phyloP scores from a whole-genome alignment of 352 stramenopile species.

The Phytopythium vexans region DNA sequence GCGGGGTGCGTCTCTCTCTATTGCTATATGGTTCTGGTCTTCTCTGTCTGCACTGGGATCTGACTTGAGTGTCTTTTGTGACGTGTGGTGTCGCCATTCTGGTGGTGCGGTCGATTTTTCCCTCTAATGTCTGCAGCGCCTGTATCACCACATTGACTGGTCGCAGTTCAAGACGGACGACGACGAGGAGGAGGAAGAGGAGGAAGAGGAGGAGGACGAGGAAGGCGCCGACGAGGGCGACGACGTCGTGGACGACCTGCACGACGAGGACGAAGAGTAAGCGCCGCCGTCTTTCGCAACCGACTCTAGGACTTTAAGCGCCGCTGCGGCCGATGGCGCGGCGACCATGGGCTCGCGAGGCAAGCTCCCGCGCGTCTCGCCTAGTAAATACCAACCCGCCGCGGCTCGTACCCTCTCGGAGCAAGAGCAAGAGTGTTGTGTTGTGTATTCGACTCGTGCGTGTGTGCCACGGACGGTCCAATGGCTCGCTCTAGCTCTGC shows the following conservation, averaged over 20 bases:
- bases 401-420: too few relatives aligned
- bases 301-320: too few relatives aligned
- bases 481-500: conserved; percentile 10
- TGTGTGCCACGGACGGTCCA: too few relatives aligned
- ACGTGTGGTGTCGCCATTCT: conserved; percentile 17
- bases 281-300: background rate
- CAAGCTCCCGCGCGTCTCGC: too few relatives aligned
- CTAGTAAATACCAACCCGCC: too few relatives aligned
- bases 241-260: conserved; percentile 17
- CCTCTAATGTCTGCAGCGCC: conserved; percentile 30
- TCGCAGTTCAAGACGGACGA: conserved; percentile 76
- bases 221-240: conserved; percentile 21
- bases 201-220: conserved; percentile 57
- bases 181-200: conserved; percentile 78
- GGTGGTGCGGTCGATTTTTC: conserved; percentile 22
- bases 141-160: conserved; percentile 90
- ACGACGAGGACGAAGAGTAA: conserved; percentile 35
- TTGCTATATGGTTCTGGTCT: background rate
- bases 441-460: too few relatives aligned
- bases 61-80: conserved; percentile 4
- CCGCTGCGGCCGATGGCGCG: too few relatives aligned
- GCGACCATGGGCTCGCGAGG: too few relatives aligned
- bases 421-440: too few relatives aligned
- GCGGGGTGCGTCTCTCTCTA: conserved; percentile 49
- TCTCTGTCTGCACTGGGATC: background rate